These are phyloP conservation scores for Sabuloglossum arenarium DNA, from an alignment of 495 filamentous ascomycete genomes.

Conservation along the genomic window DNA sequence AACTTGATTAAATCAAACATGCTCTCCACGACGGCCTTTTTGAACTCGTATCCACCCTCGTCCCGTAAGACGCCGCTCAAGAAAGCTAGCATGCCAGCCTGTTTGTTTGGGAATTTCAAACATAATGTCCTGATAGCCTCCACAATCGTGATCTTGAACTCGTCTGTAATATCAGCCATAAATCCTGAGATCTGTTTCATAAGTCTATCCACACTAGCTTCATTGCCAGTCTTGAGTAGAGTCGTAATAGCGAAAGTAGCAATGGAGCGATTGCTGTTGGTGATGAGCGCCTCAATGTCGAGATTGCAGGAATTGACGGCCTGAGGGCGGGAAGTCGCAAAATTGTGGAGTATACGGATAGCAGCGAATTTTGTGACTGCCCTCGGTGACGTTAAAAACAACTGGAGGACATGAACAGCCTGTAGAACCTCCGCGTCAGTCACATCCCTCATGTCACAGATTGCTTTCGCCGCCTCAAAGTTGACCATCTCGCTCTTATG, in stretches of 20 bases:
- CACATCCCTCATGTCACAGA: conserved; percentile 84
- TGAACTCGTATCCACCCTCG: conserved; percentile 97
- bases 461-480: conserved; percentile 95
- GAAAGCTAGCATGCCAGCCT: conserved; percentile 94
- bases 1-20: conserved; percentile 99
- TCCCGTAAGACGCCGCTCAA: conserved; percentile 85
- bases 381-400: conserved; percentile 90
- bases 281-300: conserved; percentile 89
- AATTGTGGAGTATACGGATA: conserved; percentile 88
- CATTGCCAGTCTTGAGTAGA: conserved; percentile 92
- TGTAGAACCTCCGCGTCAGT: conserved; percentile 81
- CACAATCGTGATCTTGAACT: conserved; percentile 99
- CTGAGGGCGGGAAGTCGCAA: conserved; percentile 85
- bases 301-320: conserved; percentile 87
- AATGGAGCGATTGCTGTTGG: conserved; percentile 90
- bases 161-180: conserved; percentile 95
- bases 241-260: conserved; percentile 97
- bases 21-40: conserved; percentile 92
- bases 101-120: conserved; percentile 94
- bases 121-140: conserved; percentile 93
- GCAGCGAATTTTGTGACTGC: conserved; percentile 96
- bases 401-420: conserved; percentile 83
- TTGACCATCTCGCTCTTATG: conserved; percentile 99
- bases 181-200: conserved; percentile 98
- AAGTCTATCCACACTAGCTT: conserved; percentile 85